phyloP scores from a whole-genome alignment of 2,329 filamentous ascomycete genomes.

The Phaeosphaeriaceae sp. region DNA sequence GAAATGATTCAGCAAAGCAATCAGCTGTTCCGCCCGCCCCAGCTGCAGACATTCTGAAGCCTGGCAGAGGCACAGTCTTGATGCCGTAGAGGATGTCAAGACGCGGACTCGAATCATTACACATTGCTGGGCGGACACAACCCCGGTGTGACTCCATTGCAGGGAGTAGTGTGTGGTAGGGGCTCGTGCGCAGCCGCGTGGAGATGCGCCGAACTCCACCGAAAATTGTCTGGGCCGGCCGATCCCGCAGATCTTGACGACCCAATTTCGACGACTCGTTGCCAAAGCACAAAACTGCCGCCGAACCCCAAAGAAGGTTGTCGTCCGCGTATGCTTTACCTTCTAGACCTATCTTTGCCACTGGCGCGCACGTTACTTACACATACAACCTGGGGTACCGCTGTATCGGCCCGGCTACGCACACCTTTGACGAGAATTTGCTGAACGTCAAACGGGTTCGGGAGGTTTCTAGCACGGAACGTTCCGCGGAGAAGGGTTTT shows the following conservation, averaged over 20 bases:
- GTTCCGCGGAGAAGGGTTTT: neutral
- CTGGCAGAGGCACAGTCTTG: neutral
- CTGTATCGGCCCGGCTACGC: neutral
- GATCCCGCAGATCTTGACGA: slow-evolving; percentile 15
- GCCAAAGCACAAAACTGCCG: neutral
- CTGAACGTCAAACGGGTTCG: neutral
- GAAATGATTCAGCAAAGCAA: slow-evolving; percentile 52
- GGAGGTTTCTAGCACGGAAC: neutral
- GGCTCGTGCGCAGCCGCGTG: neutral
- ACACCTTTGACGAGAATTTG: neutral
- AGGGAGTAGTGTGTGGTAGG: neutral
- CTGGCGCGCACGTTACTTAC: neutral
- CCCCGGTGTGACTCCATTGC: neutral
- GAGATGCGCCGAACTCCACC: neutral
- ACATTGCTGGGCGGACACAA: neutral
- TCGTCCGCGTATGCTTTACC: neutral
- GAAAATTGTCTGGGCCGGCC: slow-evolving; percentile 3
- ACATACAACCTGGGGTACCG: neutral
- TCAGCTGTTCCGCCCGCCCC: slow-evolving; percentile 43
- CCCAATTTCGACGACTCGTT: neutral
- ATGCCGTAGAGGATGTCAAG: neutral
- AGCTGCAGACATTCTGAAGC: slow-evolving; percentile 39
- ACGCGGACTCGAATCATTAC: neutral
- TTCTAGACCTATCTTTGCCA: slow-evolving; percentile 1
- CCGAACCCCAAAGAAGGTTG: neutral